phyloP scores from a whole-genome alignment of 2,329 filamentous ascomycete species.

The Paramyrothecium roridum region DNA sequence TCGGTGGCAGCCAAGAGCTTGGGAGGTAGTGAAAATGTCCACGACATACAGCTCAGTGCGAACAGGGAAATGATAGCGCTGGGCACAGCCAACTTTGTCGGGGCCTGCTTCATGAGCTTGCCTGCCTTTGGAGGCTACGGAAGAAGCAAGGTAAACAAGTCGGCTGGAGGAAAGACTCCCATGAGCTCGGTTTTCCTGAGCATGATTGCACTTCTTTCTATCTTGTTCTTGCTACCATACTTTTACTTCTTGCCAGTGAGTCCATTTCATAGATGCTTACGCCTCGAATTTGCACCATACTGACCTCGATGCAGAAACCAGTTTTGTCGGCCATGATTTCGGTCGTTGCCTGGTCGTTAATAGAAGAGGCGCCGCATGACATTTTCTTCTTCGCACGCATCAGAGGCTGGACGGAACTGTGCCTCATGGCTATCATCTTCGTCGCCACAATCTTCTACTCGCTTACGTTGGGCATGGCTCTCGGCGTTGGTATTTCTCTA shows the following conservation, averaged over 20 bases:
- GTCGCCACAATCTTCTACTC: constrained; percentile 93
- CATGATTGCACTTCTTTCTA: constrained; percentile 75
- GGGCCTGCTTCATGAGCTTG: constrained; percentile 86
- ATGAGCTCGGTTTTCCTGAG: constrained; percentile 91
- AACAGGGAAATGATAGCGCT: constrained; percentile 93
- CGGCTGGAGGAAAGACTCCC: constrained; percentile 86
- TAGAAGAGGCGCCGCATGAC: constrained; percentile 94
- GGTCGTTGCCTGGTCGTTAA: constrained; percentile 88
- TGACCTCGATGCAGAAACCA: constrained; percentile 63
- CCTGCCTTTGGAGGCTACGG: constrained; percentile 96
- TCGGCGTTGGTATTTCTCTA: constrained; percentile 87
- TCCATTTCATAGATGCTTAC: constrained; percentile 10
- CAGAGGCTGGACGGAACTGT: constrained; percentile 79
- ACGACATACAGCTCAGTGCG: constrained; percentile 78
- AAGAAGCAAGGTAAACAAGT: constrained; percentile 89
- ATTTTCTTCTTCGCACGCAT: constrained; percentile 86
- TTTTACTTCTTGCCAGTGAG: constrained; percentile 94
- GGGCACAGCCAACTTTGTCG: constrained; percentile 85
- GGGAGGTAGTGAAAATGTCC: constrained; percentile 65
- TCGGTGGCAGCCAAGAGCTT: constrained; percentile 94
- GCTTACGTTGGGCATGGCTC: constrained; percentile 85
- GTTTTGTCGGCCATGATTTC: constrained; percentile 92
- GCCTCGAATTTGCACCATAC: not conserved
- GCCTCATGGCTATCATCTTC: constrained; percentile 88
- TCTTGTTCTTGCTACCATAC: constrained; percentile 80